Evolutionary conservation across 176 grass and related monocot species (phyloP).

Genomic region (Rhynchospora tenuis): DNA sequence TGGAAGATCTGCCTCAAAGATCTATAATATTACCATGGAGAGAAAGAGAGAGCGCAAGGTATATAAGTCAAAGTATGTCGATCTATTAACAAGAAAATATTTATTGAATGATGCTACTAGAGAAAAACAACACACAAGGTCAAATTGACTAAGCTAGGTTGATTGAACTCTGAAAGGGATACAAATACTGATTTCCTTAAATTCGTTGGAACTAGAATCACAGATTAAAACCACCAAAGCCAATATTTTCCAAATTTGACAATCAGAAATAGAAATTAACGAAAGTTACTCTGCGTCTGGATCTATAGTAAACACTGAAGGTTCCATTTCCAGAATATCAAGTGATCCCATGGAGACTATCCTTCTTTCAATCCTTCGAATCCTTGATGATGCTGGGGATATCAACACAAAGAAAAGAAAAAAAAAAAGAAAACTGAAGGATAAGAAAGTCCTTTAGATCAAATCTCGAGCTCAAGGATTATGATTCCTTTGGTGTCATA

Average conservation of each 20-base stretch:
- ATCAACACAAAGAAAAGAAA: background rate
- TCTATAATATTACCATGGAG: background rate
- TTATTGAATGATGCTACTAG: background rate
- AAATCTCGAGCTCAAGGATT: background rate
- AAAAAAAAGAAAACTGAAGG: constrained; percentile 3
- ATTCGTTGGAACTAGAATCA: background rate
- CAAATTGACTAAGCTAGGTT: background rate
- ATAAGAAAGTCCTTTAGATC: background rate
- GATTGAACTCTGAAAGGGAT: background rate
- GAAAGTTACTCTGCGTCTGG: background rate
- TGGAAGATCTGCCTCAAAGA: background rate
- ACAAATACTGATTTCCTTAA: background rate
- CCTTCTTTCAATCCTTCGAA: background rate
- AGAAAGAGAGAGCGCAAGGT: background rate
- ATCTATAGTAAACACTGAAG: background rate
- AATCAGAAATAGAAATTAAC: background rate
- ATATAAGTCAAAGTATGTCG: background rate
- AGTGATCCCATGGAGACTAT: background rate
- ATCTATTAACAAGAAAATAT: background rate
- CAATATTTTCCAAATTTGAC: background rate
- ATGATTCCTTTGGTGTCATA: background rate
- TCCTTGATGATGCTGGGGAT: background rate
- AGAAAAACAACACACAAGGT: background rate
- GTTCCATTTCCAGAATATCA: constrained; percentile 6
- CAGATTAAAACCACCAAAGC: background rate